Base-by-base conservation (phyloP, 2,329 filamentous ascomycete genomes). In the Hortaea werneckii region DNA sequence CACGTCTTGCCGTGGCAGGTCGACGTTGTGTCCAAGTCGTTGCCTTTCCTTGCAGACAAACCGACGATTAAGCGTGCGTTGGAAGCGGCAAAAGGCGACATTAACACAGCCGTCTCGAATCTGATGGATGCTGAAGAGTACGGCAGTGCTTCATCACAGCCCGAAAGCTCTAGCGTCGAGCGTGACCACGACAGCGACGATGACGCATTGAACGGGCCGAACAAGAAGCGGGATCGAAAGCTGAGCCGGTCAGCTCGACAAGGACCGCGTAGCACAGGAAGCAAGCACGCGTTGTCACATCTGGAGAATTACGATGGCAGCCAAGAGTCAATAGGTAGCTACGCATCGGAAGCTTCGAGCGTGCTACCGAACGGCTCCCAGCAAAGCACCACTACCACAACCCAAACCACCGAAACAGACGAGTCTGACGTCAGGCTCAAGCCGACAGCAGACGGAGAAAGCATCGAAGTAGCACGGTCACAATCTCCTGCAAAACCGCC, bases 1-100 rank as follows among this genome's bases (percentile, higher is more conserved):
- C 60, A 70, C 42, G 68, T 74, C 28, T 64, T 68, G 42, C 71
- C 73, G 2, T 79, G 74, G 75, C 76, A 76, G 65, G 72, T 79
- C 42, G 70, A 75, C 34, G 66, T 68, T 5, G 74, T 79, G 6
- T 63, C 68, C 43, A 69, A 70, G 51, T 72, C 72, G 4, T 61
- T 79, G 7, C 74, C 74, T 13, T 72, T 70, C 45, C 65, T 70
- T 42, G 67, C 69, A 37, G 71, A 76, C 53, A 70, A 71, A 37
- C 66, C 65, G 28, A 69, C 69, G 26, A 75, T 79, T 49, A 70
- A 72, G 41, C 68, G 72, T 51, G 69, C 72, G 49, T 65, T 80
- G 29, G 67, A 75, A 54, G 69, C 72, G 51, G 71, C 69, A 46
- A 73, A 71, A 42, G 75, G 76, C 37, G 71, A 76, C 53, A 67